Percentiles rank a stretch among this genome's conserved stretches.
phyloP scores from a whole-genome alignment of 331 rosid genomes.

The Arachis monticola region DNA sequence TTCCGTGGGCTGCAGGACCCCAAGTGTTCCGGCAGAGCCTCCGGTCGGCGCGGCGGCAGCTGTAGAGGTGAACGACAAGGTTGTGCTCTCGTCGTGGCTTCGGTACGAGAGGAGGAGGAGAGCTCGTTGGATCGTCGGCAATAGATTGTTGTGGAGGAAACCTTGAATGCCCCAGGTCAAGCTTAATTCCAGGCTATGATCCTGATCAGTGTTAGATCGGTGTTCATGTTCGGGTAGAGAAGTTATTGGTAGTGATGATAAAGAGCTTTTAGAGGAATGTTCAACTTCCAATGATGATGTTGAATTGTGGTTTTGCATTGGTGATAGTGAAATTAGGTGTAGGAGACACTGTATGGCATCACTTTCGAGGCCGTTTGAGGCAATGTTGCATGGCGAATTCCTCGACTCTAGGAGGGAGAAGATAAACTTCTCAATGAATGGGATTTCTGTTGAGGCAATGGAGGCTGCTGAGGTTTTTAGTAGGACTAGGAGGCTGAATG shows the following conservation, averaged over 20 bases:
- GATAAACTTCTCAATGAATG: conserved; percentile 68
- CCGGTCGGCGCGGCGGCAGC: conserved; percentile 78
- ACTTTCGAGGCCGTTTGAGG: conserved; percentile 64
- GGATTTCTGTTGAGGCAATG: conserved; percentile 70
- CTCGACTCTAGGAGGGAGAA: conserved; percentile 69
- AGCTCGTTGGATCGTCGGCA: conserved; percentile 61
- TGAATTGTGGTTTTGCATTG: conserved; percentile 74
- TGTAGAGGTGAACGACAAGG: conserved; percentile 63
- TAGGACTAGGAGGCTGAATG: conserved; percentile 61
- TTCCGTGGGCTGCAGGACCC: conserved; percentile 60
- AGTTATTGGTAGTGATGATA: conserved; percentile 9
- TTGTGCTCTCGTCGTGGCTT: conserved; percentile 76
- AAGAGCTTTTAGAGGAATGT: conserved; percentile 37
- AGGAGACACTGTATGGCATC: conserved; percentile 64
- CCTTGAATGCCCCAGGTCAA: conserved; percentile 74
- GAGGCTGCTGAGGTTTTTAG: conserved; percentile 70
- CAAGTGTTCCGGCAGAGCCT: conserved; percentile 77
- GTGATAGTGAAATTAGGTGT: conserved; percentile 74
- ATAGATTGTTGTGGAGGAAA: conserved; percentile 79
- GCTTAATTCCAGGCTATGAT: conserved; percentile 66
- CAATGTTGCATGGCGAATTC: conserved; percentile 84
- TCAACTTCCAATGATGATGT: conserved; percentile 60
- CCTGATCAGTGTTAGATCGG: conserved; percentile 64
- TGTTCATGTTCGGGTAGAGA: conserved; percentile 48
- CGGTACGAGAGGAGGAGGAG: conserved; percentile 89